Conservation (phyloP, 768 basidiomycete species). For the Tricholoma sp. region DNA sequence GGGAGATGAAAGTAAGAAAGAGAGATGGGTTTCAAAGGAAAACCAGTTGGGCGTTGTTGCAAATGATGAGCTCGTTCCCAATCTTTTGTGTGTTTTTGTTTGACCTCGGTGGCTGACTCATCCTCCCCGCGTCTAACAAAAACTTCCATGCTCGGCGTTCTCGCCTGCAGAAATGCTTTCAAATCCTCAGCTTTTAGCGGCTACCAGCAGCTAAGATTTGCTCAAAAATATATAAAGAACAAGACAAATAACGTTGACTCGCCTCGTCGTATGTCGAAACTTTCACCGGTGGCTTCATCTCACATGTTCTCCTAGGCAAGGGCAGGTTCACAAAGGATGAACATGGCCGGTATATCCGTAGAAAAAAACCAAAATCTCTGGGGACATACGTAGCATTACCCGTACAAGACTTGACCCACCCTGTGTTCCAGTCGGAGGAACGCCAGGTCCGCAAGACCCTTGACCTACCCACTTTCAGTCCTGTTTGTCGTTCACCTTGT, state of each 20-base stretch:
- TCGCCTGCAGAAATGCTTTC: neutral
- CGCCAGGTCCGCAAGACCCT: constrained; percentile 21
- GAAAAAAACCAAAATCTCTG: too few species aligned
- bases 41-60: neutral
- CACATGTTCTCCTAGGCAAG: too few species aligned
- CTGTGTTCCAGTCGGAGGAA: constrained; percentile 34
- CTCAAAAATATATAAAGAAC: neutral
- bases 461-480: constrained; percentile 36
- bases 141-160: neutral
- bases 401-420: constrained; percentile 29
- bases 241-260: too few species aligned
- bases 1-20: neutral
- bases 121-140: neutral
- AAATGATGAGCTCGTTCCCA: neutral
- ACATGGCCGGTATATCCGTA: too few species aligned
- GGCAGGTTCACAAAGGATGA: too few species aligned
- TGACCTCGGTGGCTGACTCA: constrained; percentile 12
- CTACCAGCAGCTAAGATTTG: neutral
- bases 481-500: constrained; percentile 25
- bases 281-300: too few species aligned
- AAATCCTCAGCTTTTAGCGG: neutral
- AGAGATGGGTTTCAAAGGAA: neutral
- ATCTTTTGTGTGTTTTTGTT: constrained; percentile 10
- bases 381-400: constrained; percentile 44
- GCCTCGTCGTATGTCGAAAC: neutral